Base-by-base conservation (phyloP, 1,284 basidiomycete genomes). In the Testicularia cyperi region DNA sequence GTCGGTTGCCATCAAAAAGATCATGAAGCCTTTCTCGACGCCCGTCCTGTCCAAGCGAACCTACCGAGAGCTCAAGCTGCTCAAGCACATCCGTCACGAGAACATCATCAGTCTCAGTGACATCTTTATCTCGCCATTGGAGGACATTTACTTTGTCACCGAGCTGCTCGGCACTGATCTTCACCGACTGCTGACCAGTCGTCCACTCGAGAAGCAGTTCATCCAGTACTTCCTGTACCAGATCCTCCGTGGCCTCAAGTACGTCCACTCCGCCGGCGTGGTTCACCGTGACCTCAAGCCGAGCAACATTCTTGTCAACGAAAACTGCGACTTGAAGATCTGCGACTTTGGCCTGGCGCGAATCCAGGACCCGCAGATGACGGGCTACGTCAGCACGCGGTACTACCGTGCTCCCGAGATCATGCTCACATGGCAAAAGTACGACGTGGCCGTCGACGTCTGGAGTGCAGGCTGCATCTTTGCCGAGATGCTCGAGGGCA, bases 341-440 rank as follows among this genome's bases (percentile, higher is more conserved):
- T 99, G 94, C 77, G 94, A 97, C 80, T 99, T 99, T 79, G 94
- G 94, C 64, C 83, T 99, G 20, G 94, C 94, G 15, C 88, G 94
- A 47, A 74, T 79, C 38, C 90, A 92, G 79, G 95, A 98, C 78
- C 94, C 94, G 7, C 95, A 98, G 79, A 98, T 99, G 95, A 98
- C 95, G 5, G 95, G 95, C 56, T 99, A 98, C 77, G 94, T 98
- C 61, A 97, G 92, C 55, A 99, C 94, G 47, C 83, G 95, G 69
- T 98, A 98, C 80, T 98, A 99, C 79, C 88, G 95, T 43, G 95
- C 94, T 4, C 94, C 94, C 6, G 94, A 99, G 79, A 98, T 99
- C 81, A 99, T 99, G 95, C 83, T 99, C 75, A 99, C 94, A 34
- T 98, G 95, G 95, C 94, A 98, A 79, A 98, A 98, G 81, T 98